These are phyloP conservation scores for Globisporangium acanthophoron DNA, from an alignment of 352 stramenopile species.

Conservation along the genomic window DNA sequence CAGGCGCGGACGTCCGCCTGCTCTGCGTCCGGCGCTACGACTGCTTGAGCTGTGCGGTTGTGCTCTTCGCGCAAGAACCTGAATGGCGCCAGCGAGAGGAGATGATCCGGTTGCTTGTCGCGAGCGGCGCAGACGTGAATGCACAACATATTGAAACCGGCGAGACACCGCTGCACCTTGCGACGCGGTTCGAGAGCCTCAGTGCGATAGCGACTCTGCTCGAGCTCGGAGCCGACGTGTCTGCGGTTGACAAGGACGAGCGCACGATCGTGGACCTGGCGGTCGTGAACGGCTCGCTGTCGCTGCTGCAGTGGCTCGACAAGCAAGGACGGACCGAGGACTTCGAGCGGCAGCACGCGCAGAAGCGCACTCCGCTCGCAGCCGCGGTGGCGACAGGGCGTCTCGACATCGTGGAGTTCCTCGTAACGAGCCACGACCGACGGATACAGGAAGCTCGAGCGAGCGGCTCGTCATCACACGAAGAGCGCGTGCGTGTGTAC, in stretches of 20 bases:
- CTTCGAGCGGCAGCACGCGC: background rate
- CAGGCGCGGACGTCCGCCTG: background rate
- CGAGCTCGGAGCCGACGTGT: background rate
- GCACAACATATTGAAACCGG: background rate
- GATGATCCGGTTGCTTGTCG: background rate
- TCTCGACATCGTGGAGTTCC: background rate
- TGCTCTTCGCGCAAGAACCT: background rate
- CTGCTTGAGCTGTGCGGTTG: slow-evolving; percentile 3
- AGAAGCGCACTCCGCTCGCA: background rate
- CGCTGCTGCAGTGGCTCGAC: slow-evolving; percentile 1
- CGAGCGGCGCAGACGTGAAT: background rate
- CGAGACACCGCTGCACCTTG: slow-evolving; percentile 3
- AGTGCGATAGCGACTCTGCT: background rate
- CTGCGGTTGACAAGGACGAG: background rate
- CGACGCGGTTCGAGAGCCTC: background rate
- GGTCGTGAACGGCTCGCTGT: background rate
- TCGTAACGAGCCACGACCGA: background rate
- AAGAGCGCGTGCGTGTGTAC: background rate
- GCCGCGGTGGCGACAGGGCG: background rate
- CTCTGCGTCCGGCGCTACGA: slow-evolving; percentile 2
- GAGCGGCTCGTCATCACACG: background rate
- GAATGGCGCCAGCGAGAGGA: background rate
- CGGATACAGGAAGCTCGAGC: background rate
- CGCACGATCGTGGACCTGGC: background rate
- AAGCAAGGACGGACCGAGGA: background rate